Conservation (phyloP, 2,329 filamentous ascomycete genomes). For the Ophiocordyceps camponoti-saundersi region DNA sequence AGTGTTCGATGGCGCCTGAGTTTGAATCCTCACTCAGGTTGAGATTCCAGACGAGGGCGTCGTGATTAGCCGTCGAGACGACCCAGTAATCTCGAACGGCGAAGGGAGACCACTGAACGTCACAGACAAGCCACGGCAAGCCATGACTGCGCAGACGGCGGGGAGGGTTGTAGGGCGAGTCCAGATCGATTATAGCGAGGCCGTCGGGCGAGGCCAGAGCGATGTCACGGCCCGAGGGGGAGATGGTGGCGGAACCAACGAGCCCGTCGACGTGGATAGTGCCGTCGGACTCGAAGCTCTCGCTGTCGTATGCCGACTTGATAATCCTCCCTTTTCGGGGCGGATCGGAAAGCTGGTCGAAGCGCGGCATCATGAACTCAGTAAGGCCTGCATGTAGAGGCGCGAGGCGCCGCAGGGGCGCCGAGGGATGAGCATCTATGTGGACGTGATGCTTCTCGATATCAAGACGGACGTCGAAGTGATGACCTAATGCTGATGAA, state of each 20-base stretch:
- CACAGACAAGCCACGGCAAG: constrained; percentile 84
- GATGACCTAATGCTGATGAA: too few relatives aligned
- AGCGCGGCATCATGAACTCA: constrained; percentile 25
- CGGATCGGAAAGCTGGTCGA: constrained; percentile 24
- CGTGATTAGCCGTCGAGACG: constrained; percentile 84
- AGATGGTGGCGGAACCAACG: constrained; percentile 84
- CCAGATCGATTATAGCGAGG: constrained; percentile 79
- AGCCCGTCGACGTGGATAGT: constrained; percentile 67
- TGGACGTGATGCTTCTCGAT: background rate
- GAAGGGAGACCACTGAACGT: constrained; percentile 95
- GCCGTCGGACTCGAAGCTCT: constrained; percentile 72
- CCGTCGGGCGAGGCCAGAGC: constrained; percentile 82
- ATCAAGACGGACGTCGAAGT: background rate
- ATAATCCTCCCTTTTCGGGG: constrained; percentile 41
- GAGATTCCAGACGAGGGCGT: constrained; percentile 86
- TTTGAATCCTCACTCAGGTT: constrained; percentile 59
- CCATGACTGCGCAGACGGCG: constrained; percentile 68
- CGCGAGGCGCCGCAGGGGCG: background rate
- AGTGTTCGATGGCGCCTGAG: constrained; percentile 63
- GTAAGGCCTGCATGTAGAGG: background rate
- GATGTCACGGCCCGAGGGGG: constrained; percentile 77
- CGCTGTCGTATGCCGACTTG: constrained; percentile 63
- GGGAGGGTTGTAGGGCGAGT: constrained; percentile 75
- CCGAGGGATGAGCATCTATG: background rate
- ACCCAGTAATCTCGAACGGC: constrained; percentile 83